These are phyloP conservation scores for Ceriops tagal DNA, from an alignment of 345 rosid genomes.

Conservation along the genomic window DNA sequence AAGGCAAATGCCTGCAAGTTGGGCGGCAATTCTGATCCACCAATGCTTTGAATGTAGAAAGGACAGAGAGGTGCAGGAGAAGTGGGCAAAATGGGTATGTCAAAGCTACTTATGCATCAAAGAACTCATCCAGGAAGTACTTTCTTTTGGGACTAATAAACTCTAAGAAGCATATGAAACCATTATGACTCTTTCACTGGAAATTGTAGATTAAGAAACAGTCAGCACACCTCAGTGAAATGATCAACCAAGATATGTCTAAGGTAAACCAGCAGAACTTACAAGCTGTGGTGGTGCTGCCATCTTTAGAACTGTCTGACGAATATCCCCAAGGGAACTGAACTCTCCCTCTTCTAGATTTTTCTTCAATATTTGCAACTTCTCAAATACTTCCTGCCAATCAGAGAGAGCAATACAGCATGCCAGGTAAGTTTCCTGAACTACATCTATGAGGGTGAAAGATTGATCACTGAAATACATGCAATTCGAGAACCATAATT, in stretches of 20 bases:
- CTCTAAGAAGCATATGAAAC: background rate
- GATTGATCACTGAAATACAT: background rate
- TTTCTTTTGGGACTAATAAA: background rate
- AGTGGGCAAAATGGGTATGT: background rate
- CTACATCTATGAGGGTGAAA: background rate
- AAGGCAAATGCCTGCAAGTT: background rate
- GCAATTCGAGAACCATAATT: too few relatives aligned
- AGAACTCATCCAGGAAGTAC: background rate
- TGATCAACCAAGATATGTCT: too few relatives aligned
- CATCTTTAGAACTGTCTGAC: constrained; percentile 64
- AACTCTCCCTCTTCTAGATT: constrained; percentile 57
- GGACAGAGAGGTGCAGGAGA: background rate
- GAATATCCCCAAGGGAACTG: constrained; percentile 63
- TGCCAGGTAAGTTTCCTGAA: constrained; percentile 12
- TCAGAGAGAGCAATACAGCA: constrained; percentile 9
- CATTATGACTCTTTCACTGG: background rate
- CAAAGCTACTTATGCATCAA: background rate
- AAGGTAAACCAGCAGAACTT: constrained; percentile 18
- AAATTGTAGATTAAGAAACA: constrained; percentile 3
- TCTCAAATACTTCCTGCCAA: constrained; percentile 60
- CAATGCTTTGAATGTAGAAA: background rate
- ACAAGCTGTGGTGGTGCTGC: constrained; percentile 75
- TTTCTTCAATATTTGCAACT: constrained; percentile 58
- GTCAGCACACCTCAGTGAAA: background rate
- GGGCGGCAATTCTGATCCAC: background rate